These are phyloP conservation scores for Scutellaria barbata DNA, from an alignment of 257 asterid genomes.

Conservation along the genomic window DNA sequence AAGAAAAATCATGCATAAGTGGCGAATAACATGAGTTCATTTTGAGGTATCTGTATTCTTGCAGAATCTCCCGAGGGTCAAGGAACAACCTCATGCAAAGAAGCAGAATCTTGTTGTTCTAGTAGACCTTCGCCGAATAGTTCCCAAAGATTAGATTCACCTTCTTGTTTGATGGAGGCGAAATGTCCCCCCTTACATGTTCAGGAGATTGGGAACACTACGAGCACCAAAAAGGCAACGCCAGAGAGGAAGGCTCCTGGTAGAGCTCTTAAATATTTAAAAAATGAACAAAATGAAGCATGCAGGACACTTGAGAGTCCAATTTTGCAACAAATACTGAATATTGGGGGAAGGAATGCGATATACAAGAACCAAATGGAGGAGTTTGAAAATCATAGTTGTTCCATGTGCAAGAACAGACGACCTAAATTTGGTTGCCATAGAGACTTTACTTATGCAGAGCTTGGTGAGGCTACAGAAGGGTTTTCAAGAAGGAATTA, in stretches of 20 bases:
- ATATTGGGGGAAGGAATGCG: slow-evolving; percentile 22
- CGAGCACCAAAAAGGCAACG: slow-evolving; percentile 8
- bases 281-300: slow-evolving; percentile 14
- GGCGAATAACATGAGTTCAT: not conserved
- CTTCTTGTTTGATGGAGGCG: slow-evolving; percentile 24
- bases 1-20: not conserved
- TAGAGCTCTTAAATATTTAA: not conserved
- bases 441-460: slow-evolving; percentile 52
- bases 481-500: slow-evolving; percentile 51
- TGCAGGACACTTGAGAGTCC: not conserved
- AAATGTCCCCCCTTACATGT: slow-evolving; percentile 14
- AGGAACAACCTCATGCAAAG: slow-evolving; percentile 24
- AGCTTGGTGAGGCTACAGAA: slow-evolving; percentile 60
- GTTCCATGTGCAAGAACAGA: slow-evolving; percentile 61
- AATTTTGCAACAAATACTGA: slow-evolving; percentile 19
- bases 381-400: slow-evolving; percentile 46
- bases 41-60: slow-evolving; percentile 2
- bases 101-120: not conserved
- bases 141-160: slow-evolving; percentile 30
- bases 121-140: slow-evolving; percentile 3
- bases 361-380: too few relatives aligned
- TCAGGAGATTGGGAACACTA: slow-evolving; percentile 18
- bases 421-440: slow-evolving; percentile 54
- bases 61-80: slow-evolving; percentile 40
- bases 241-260: not conserved